These are phyloP conservation scores for Sphagnum magellanicum DNA, from an alignment of 228 moss, liverwort and hornwort species.

Conservation along the genomic window DNA sequence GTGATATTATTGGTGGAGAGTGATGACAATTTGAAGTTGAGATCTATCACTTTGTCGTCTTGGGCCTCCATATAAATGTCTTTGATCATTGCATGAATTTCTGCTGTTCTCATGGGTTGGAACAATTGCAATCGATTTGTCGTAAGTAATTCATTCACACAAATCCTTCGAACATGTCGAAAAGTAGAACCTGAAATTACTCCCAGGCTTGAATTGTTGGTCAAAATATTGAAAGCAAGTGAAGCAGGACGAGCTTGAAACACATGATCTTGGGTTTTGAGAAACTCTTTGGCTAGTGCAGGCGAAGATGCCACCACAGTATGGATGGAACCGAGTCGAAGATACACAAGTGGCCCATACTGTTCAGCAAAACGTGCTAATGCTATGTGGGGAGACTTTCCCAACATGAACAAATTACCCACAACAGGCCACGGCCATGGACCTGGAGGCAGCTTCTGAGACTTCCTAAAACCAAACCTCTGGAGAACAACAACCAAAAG, in stretches of 20 bases:
- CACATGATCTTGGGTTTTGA: slow-evolving; percentile 40
- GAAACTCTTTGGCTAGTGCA: slow-evolving; percentile 38
- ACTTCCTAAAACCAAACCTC: too few relatives aligned
- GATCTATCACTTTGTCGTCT: slow-evolving; percentile 11
- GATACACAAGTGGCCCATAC: slow-evolving; percentile 43
- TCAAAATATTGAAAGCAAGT: slow-evolving; percentile 2
- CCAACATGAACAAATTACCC: slow-evolving; percentile 26
- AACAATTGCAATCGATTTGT: slow-evolving; percentile 31
- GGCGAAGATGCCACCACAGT: slow-evolving; percentile 44
- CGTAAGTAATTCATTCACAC: slow-evolving; percentile 38
- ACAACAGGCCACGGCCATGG: slow-evolving; percentile 42
- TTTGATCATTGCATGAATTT: slow-evolving; percentile 25
- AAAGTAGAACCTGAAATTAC: slow-evolving; percentile 23
- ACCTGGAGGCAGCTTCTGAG: slow-evolving; percentile 23
- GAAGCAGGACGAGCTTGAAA: slow-evolving; percentile 39
- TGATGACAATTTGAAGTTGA: slow-evolving; percentile 28
- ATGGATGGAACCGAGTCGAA: slow-evolving; percentile 25
- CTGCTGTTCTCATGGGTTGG: slow-evolving; percentile 24
- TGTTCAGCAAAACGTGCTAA: slow-evolving; percentile 27
- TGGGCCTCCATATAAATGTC: slow-evolving; percentile 18
- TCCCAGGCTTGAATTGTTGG: slow-evolving; percentile 18
- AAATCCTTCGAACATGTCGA: slow-evolving; percentile 47
- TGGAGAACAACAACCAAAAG: too few relatives aligned
- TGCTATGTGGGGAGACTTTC: slow-evolving; percentile 28
- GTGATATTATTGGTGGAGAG: slow-evolving; percentile 31